A percentile compares a stretch with the other conserved stretches of the same genome.
phyloP scores from a whole-genome alignment of 148 eudicot genomes.

The Camellia granthamiana region DNA sequence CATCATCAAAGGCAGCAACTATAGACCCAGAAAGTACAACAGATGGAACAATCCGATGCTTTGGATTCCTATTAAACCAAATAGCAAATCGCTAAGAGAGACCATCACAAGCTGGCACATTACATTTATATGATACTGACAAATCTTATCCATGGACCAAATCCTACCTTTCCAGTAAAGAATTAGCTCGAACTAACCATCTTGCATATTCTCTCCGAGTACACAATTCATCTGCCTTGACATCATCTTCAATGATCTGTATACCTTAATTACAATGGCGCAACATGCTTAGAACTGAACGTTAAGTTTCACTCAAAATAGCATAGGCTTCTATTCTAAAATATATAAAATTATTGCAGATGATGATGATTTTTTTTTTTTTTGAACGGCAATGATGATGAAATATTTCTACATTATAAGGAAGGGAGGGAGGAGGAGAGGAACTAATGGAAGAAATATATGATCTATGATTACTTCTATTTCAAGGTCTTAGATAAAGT shows the following conservation, averaged over 20 bases:
- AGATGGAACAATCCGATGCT: constrained; percentile 52
- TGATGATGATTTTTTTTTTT: not conserved
- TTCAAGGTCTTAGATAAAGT: not conserved
- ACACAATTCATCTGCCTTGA: constrained; percentile 70
- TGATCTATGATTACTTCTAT: not conserved
- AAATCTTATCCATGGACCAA: not conserved
- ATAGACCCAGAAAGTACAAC: constrained; percentile 67
- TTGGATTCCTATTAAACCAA: constrained; percentile 53
- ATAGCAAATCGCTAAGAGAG: not conserved
- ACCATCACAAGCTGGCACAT: constrained; percentile 8
- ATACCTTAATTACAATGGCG: constrained; percentile 42
- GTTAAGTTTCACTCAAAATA: constrained; percentile 9
- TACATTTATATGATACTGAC: not conserved
- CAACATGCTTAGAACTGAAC: constrained; percentile 42
- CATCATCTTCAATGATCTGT: constrained; percentile 88
- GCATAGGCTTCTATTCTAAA: constrained; percentile 9
- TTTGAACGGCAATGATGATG: not conserved
- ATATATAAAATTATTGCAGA: not conserved
- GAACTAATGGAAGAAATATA: not conserved
- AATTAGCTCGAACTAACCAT: constrained; percentile 70
- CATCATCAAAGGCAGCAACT: constrained; percentile 70
- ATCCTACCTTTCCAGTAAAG: constrained; percentile 77
- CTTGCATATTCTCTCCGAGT: constrained; percentile 91
- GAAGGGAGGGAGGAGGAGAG: not conserved
- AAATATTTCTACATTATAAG: not conserved